Base-by-base conservation (phyloP, 2,329 filamentous ascomycete species). In the Beauveria varroae region DNA sequence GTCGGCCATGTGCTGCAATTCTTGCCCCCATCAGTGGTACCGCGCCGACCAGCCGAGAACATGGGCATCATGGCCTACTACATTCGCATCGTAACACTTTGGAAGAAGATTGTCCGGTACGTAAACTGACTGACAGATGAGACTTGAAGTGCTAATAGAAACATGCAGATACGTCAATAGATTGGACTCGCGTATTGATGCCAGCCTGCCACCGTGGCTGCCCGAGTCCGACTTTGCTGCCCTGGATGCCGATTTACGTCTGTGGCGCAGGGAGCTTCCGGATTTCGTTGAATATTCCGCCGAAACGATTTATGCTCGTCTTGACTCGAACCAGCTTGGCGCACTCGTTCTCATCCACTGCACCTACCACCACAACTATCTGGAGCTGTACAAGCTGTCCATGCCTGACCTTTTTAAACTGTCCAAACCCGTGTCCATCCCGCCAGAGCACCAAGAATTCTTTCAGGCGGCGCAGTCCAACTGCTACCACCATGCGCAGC, bases 11-110 rank as follows among this genome's bases (percentile, higher is more conserved):
- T 76, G 14, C 61, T 76, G 49, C 74, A 76, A 60, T 76, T 74
- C 55, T 68, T 76, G 7, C 71, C 73, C 5, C 74, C 74, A 6
- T 73, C 73, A 8, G 70, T 75, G 20, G 74, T 76, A 22, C 74
- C 74, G 43, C 70, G 72, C 40, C 71, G 71, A 24, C 74, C 74
- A 12, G 74, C 73, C n/a, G 70, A 72, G 54, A 76, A 76, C 60
- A 76, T 76, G 74, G 75, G 75, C 20, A 75, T 77, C 63, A 76
- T 76, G 74, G 73, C 75, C 10, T 75, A 76, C 63, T 77, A 77
- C 61, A 74, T 77, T 56, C 72, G 74, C 53, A 73, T 76, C 9
- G 73, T 76, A 3, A 71, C 74, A 8, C 67, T 77, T 5, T 76
- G 75, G 73, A 77, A 77, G 61, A 67, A 72, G 14, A 74, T 76